These are phyloP conservation scores for Triticum turgidum DNA, from an alignment of 176 grass and related monocot species.

Conservation along the genomic window DNA sequence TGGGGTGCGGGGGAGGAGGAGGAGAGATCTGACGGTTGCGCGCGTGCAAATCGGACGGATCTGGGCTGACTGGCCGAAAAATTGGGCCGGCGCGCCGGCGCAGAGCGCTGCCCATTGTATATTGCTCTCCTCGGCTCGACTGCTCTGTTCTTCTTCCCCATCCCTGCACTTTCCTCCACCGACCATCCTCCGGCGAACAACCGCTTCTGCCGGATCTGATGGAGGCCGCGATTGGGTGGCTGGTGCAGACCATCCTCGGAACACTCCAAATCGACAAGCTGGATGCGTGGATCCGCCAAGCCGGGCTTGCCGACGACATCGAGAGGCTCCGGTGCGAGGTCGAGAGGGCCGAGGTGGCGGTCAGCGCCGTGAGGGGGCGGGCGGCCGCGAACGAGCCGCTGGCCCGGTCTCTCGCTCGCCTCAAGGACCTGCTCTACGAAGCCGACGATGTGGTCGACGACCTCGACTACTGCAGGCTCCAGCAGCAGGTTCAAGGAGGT, in stretches of 20 bases:
- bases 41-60: too few species aligned
- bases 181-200: too few species aligned
- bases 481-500: slow-evolving; percentile 29
- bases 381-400: background rate
- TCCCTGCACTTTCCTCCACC: background rate
- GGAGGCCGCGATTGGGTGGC: slow-evolving; percentile 3
- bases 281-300: background rate
- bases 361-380: background rate
- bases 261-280: background rate
- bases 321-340: slow-evolving; percentile 1
- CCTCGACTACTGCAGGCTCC: slow-evolving; percentile 40
- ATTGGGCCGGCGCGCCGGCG: too few species aligned
- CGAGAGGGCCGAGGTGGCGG: background rate
- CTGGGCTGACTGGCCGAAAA: too few species aligned
- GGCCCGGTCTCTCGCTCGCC: background rate
- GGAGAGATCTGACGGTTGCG: too few species aligned
- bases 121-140: background rate
- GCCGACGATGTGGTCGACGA: slow-evolving; percentile 36
- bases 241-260: slow-evolving; percentile 7
- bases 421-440: slow-evolving; percentile 38
- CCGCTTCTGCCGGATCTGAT: background rate
- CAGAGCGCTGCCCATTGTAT: too few species aligned
- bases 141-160: background rate
- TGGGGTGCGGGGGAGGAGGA: too few species aligned
- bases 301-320: background rate